Evolutionary conservation across 257 asterid species (phyloP), one percentile per base, ranked within the genome.

Genomic region (Primulina eburnea): DNA sequence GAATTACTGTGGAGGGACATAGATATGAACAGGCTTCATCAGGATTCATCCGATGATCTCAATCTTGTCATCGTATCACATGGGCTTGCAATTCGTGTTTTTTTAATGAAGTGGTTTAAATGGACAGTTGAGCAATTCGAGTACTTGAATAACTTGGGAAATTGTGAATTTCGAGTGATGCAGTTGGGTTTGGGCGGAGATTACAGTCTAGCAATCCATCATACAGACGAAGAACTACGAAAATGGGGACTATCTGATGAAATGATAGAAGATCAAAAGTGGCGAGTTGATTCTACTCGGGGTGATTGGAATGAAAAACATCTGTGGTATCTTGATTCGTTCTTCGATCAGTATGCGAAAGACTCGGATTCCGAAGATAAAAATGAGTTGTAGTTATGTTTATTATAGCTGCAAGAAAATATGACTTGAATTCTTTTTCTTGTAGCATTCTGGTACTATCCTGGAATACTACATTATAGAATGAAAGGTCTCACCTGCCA

Each of bases 1-100:
- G 91, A 86, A 77, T 83, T 88, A 30, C 60, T 86, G 40, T 86
- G 91, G 91, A 83, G 91, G 85, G 91, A 86, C 80, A 86, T 86
- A 71, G 91, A 83, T 55, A 81, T 86, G 88, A 75, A 77, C 74
- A 77, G 91, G 82, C 85, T 86, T 29, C 79, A 75, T 56, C 81
- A 71, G 0, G 75, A 78, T 50, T 65, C 79, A 6, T 21, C 81
- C 2, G 82, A 83, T 5, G 84, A 83, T 30, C 82, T 86, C 17
- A 86, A 86, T 63, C 85, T 86, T 2, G 63, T 86, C 43, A 86
- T 86, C 65, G 47, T 86, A 47, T 86, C 88, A 12, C 88, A 86
- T 20, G 91, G 91, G 9, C 88, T 86, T 8, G 91, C 91, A 18
- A 76, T 83, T 20, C 88, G 88, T 12, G 91, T 86, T 52, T 86